Percentiles rank a stretch among this genome's conserved stretches.
phyloP scores from a whole-genome alignment of 2,329 filamentous ascomycete genomes.

The Fusarium austroafricanum region DNA sequence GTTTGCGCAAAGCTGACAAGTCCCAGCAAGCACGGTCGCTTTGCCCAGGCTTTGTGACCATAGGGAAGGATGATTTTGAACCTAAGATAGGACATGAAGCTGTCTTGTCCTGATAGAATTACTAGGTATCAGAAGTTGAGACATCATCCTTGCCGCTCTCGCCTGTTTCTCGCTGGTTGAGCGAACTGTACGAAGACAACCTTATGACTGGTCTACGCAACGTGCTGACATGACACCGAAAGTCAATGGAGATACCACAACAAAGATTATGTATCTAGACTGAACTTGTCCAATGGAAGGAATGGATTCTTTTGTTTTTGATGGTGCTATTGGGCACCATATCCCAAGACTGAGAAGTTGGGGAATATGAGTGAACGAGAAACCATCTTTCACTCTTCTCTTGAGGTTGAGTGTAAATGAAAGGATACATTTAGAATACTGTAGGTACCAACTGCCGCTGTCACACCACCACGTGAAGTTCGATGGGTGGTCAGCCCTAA shows the following conservation, averaged over 20 bases:
- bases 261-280: no score
- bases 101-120: no score
- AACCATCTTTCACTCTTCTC: not conserved
- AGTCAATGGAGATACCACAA: no score
- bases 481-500: not conserved
- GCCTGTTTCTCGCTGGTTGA: not conserved
- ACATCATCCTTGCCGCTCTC: conserved; percentile 13
- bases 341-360: not conserved
- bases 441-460: not conserved
- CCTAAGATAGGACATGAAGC: no score
- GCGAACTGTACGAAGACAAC: not conserved
- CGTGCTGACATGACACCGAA: not conserved
- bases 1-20: conserved; percentile 41
- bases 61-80: no score
- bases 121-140: not conserved
- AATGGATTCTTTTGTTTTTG: no score
- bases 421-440: not conserved
- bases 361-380: not conserved
- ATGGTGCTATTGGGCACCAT: not conserved
- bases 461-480: not conserved
- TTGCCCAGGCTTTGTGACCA: no score
- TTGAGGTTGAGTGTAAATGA: not conserved
- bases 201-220: not conserved
- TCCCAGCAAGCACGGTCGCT: no score
- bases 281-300: no score